Evolutionary conservation across 495 filamentous ascomycete genomes (phyloP).

Genomic region (Tuber melanosporum): DNA sequence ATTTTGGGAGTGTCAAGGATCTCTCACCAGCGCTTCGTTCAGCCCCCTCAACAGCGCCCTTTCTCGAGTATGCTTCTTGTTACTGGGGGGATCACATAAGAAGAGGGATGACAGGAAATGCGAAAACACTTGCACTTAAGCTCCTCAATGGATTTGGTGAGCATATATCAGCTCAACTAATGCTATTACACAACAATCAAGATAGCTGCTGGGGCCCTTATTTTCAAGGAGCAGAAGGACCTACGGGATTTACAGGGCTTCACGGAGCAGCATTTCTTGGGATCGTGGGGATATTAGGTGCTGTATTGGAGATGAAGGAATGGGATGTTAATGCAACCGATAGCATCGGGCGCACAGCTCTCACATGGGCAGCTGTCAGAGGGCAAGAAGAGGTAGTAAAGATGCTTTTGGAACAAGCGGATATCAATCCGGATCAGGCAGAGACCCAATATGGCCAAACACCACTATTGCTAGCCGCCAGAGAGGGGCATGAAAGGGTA

Average conservation of each 20-base stretch:
- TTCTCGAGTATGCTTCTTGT: neutral
- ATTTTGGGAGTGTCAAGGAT: neutral
- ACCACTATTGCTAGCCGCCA: fast-evolving
- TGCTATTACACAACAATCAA: no score
- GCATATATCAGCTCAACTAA: neutral
- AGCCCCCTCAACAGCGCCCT: neutral
- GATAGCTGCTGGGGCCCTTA: no score
- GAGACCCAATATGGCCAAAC: neutral
- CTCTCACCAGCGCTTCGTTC: neutral
- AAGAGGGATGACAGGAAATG: neutral
- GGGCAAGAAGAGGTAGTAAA: no score
- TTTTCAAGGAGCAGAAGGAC: no score
- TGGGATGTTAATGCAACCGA: no score
- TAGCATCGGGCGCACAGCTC: no score
- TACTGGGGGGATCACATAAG: neutral
- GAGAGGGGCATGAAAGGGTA: neutral
- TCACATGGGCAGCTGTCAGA: no score
- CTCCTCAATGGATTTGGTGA: neutral
- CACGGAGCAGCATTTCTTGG: no score
- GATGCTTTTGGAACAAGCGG: neutral
- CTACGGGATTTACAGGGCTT: no score
- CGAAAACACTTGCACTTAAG: neutral
- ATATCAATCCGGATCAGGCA: neutral
- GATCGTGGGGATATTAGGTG: no score
- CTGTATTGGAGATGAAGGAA: no score